Evolutionary conservation across 345 rosid species (phyloP), one percentile per base, ranked within the genome.

Genomic region (Conringia planisiliqua): DNA sequence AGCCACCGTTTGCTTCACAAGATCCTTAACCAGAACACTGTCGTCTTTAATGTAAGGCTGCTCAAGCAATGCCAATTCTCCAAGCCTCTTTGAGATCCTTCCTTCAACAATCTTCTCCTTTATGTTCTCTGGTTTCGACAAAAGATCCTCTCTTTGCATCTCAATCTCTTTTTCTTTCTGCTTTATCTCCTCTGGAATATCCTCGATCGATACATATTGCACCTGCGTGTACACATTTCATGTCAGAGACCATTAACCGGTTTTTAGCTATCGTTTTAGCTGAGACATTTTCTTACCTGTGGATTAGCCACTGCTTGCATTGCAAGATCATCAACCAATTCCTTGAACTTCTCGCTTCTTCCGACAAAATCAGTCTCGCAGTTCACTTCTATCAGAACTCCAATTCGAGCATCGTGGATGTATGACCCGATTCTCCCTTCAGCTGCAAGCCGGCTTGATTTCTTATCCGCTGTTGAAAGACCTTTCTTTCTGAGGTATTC

Each of bases 351-450:
- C 68, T 91, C 97, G 17, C 97, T 85, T 71, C 97, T 85, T 70
- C 97, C 99, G 0, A 95, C 96, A 30, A 95, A 95, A 77, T 95
- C 99, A 0, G 99, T 91, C 81, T 95, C 98, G 24, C 95, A 90
- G 77, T 94, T 91, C 71, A 94, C 96, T 86, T 94, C 97, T 10
- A 95, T 83, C 57, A 95, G 83, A 38, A 90, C 96, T 61, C 97
- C 99, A 9, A 92, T 95, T 42, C 96, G 89, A 9, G 93, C 72
- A 76, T 95, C 97, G 33, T 95, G 99, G 76, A 91, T 87, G 78
- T 94, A 94, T 66, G 96, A 82, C 14, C 98, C 90, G 5, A 94
- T 90, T 74, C 98, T 85, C 63, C 99, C 99, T 84, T 95, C 97
- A 0, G 97, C 97, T 43, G 97, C 97, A 66, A 92, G 92, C 38